A percentile compares a stretch with the other conserved stretches of the same genome.
These are phyloP conservation scores for Lactifluus volemus DNA, from an alignment of 768 basidiomycete species.

Conservation along the genomic window DNA sequence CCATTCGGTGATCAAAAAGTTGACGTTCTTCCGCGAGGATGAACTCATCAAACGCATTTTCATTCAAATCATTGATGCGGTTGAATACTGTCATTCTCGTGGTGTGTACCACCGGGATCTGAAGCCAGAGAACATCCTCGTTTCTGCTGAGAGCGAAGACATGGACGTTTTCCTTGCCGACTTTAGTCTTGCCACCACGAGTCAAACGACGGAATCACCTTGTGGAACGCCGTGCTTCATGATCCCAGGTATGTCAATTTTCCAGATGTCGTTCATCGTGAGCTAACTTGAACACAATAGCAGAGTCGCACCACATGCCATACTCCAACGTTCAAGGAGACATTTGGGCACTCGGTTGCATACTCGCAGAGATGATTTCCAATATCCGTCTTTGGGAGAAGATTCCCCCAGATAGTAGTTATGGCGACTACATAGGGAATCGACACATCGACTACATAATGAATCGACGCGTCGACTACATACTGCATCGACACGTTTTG, in stretches of 20 bases:
- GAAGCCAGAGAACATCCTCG: constrained; percentile 6
- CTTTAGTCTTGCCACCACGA: constrained; percentile 15
- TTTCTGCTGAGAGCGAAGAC: neutral
- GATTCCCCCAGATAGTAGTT: neutral
- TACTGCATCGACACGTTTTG: neutral
- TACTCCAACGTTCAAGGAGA: neutral
- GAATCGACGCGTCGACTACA: neutral
- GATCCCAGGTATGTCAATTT: constrained; percentile 7
- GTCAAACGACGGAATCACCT: neutral
- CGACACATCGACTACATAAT: neutral
- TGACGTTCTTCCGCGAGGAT: constrained; percentile 7
- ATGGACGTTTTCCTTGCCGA: constrained; percentile 5
- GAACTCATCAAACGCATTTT: constrained; percentile 8
- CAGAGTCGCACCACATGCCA: neutral
- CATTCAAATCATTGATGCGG: constrained; percentile 12
- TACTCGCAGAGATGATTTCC: constrained; percentile 9
- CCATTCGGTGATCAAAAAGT: neutral
- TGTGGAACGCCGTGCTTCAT: constrained; percentile 12
- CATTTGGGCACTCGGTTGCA: constrained; percentile 13
- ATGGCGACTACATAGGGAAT: neutral
- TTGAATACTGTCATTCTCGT: constrained; percentile 7
- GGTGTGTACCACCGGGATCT: constrained; percentile 13
- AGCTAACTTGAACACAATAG: neutral
- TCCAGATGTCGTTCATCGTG: accelerated
- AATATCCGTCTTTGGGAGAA: neutral